These are phyloP conservation scores for Proliferodiscus dingleyae DNA, from an alignment of 2,329 filamentous ascomycete species.

Conservation along the genomic window DNA sequence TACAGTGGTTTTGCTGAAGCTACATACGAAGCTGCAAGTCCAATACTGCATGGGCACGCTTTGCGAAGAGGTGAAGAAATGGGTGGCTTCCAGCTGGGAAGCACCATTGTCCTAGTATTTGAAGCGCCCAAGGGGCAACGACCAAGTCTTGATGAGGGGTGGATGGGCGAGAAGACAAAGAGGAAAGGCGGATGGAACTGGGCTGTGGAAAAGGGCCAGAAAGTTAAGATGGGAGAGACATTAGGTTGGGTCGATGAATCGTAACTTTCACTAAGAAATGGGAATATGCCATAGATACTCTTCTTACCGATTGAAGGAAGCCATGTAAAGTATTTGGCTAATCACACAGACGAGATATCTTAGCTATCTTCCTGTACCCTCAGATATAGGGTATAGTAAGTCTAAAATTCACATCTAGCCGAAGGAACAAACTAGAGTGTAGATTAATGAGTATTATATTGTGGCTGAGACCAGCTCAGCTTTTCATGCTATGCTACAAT, in stretches of 20 bases:
- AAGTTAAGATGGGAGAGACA: conserved; percentile 82
- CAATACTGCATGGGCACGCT: conserved; percentile 75
- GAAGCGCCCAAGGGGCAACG: conserved; percentile 71
- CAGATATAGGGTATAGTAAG: not conserved
- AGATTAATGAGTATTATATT: too few species aligned
- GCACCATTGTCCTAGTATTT: conserved; percentile 92
- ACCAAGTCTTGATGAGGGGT: conserved; percentile 56
- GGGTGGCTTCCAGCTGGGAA: conserved; percentile 95
- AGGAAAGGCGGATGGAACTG: conserved; percentile 73
- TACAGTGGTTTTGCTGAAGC: conserved; percentile 93
- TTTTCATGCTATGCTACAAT: not conserved
- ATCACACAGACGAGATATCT: too few species aligned
- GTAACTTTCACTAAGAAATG: conserved; percentile 9
- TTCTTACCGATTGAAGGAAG: not conserved
- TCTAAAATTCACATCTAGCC: too few species aligned
- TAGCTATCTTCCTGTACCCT: too few species aligned
- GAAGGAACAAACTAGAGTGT: too few species aligned
- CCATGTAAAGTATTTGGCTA: too few species aligned
- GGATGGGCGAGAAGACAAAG: conserved; percentile 46
- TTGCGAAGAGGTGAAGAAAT: conserved; percentile 89
- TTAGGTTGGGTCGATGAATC: conserved; percentile 66
- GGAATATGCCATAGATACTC: not conserved
- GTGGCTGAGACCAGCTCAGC: not conserved
- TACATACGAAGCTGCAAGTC: conserved; percentile 74
- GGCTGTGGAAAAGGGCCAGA: conserved; percentile 82